Conservation (phyloP, 805 yeast species). For the Priceomyces carsonii region DNA sequence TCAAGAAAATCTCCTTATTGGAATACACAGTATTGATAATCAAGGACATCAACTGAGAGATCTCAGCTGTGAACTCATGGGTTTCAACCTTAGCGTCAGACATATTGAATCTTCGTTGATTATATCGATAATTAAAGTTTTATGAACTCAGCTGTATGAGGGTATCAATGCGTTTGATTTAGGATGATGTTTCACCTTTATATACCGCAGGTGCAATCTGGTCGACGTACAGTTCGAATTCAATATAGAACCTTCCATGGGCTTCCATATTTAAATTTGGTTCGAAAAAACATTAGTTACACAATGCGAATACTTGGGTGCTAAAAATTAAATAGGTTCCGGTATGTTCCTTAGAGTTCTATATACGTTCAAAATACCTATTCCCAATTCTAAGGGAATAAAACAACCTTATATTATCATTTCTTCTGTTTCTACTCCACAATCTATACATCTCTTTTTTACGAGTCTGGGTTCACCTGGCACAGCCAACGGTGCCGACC, state of each 20-base stretch:
- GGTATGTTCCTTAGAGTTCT: constrained; percentile 2
- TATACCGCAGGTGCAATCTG: constrained; percentile 16
- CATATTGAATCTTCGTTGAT: constrained; percentile 33
- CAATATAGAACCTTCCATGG: constrained; percentile 28
- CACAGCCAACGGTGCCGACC: constrained; percentile 58
- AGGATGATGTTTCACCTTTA: constrained; percentile 6
- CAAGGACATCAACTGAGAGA: constrained; percentile 99
- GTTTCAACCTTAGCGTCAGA: constrained; percentile 66
- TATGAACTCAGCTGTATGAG: not conserved
- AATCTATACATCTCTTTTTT: constrained; percentile 66
- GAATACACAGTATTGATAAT: constrained; percentile 99
- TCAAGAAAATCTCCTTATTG: constrained; percentile 97
- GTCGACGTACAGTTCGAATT: constrained; percentile 11
- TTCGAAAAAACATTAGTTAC: not conserved
- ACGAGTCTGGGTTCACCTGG: constrained; percentile 40
- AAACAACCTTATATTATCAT: constrained; percentile 38
- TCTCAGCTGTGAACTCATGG: constrained; percentile 99
- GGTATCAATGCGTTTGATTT: not conserved
- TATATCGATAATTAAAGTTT: constrained; percentile 2
- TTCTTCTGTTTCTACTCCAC: constrained; percentile 87
- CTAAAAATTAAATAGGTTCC: constrained; percentile 3
- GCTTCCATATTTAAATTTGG: constrained; percentile 22
- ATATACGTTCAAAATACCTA: not conserved
- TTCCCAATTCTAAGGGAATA: not conserved
- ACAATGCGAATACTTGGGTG: not conserved